Percentiles rank a stretch among this genome's conserved stretches.
Conservation (phyloP, 768 basidiomycete species). For the Termitomyces bulborhizus region DNA sequence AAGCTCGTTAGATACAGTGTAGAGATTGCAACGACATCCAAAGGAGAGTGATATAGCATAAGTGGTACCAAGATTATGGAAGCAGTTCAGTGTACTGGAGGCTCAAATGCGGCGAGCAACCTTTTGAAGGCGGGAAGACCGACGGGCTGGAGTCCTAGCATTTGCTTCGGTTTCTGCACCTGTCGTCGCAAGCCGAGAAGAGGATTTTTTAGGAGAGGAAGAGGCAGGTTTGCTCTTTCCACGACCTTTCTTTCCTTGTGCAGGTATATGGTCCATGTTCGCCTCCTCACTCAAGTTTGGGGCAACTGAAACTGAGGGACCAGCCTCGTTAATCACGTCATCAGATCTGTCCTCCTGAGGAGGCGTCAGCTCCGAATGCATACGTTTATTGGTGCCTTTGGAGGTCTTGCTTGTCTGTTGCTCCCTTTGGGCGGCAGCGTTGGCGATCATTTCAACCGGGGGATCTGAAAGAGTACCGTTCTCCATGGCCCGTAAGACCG, state of each 20-base stretch:
- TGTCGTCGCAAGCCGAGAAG: conserved; percentile 5
- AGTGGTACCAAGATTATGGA: not conserved
- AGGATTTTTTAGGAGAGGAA: conserved; percentile 4
- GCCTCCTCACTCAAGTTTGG: conserved; percentile 1
- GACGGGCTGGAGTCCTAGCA: conserved; percentile 19
- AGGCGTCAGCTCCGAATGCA: conserved; percentile 36
- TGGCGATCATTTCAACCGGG: conserved; percentile 50
- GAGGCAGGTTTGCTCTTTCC: conserved; percentile 11
- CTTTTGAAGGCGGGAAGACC: conserved; percentile 31
- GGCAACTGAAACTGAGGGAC: conserved; percentile 1
- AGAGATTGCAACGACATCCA: conserved; percentile 3
- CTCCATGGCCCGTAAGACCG: conserved; percentile 41
- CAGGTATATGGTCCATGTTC: not conserved
- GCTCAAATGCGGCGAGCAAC: conserved; percentile 15
- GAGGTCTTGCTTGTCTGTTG: conserved; percentile 13
- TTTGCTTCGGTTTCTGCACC: conserved; percentile 15
- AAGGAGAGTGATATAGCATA: conserved; percentile 1
- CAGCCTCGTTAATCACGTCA: conserved; percentile 7
- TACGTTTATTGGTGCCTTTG: conserved; percentile 33
- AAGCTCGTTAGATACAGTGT: not conserved
- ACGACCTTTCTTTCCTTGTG: conserved; percentile 7
- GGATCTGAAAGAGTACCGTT: conserved; percentile 39
- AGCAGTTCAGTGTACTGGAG: not conserved
- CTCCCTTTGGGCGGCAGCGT: conserved; percentile 24
- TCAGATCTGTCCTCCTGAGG: conserved; percentile 30